Conservation (phyloP, 2,329 filamentous ascomycete genomes). For the Parascedosporium putredinis region DNA sequence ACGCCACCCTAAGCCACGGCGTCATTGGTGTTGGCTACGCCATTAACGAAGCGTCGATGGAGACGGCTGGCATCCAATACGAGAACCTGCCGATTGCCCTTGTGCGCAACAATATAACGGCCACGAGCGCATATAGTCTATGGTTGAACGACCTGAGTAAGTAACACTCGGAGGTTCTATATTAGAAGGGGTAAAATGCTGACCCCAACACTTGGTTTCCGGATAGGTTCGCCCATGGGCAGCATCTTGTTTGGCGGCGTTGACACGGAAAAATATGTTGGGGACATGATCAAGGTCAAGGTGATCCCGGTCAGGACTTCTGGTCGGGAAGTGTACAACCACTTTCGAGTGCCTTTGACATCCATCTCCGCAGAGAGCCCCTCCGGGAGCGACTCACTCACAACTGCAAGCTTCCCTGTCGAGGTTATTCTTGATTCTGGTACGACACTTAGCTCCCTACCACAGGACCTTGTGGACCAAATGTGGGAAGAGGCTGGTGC, state of each 20-base stretch:
- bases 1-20: constrained; percentile 46
- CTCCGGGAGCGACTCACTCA: constrained; percentile 37
- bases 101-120: constrained; percentile 51
- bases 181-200: too few relatives aligned
- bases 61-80: constrained; percentile 26
- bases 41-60: constrained; percentile 35
- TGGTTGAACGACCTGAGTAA: constrained; percentile 49
- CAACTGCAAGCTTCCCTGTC: constrained; percentile 33
- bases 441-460: constrained; percentile 62
- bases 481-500: constrained; percentile 47
- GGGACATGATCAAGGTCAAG: constrained; percentile 50
- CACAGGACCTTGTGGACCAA: constrained; percentile 44
- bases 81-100: constrained; percentile 56
- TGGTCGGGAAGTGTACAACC: constrained; percentile 21
- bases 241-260: constrained; percentile 73
- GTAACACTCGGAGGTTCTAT: too few relatives aligned
- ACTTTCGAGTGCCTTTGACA: constrained; percentile 39
- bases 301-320: constrained; percentile 34
- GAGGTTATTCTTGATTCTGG: constrained; percentile 64
- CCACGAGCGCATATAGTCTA: constrained; percentile 58
- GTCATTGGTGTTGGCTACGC: constrained; percentile 52
- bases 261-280: constrained; percentile 62
- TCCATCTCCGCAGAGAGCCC: constrained; percentile 36
- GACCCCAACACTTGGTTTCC: constrained; percentile 12
- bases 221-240: constrained; percentile 46